Conservation (phyloP, 148 eudicot genomes). For the Spergularia bocconei region DNA sequence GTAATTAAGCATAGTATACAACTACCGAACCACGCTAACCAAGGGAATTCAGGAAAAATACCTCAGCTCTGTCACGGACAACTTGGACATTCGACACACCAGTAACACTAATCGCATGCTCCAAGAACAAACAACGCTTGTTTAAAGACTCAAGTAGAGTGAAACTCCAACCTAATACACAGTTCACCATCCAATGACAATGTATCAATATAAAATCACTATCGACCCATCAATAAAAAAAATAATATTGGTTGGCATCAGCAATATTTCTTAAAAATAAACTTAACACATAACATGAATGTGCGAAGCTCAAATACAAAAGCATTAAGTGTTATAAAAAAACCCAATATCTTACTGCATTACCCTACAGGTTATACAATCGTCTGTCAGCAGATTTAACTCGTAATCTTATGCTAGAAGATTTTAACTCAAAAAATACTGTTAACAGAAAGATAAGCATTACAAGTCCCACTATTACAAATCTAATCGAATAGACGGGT, state of each 20-base stretch:
- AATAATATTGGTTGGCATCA: neutral
- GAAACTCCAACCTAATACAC: constrained; percentile 63
- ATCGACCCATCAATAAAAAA: neutral
- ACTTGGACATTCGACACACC: constrained; percentile 72
- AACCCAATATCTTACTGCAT: neutral
- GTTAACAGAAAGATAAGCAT: neutral
- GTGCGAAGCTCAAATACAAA: neutral
- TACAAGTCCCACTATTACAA: no score
- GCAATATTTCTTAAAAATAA: constrained; percentile 1
- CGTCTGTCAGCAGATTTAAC: no score
- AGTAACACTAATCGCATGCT: constrained; percentile 55
- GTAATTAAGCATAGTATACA: neutral
- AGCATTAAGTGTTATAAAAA: neutral
- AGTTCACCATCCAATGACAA: neutral
- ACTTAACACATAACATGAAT: neutral
- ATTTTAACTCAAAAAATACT: neutral
- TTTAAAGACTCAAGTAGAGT: constrained; percentile 81
- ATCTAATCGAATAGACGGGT: neutral
- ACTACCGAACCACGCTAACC: neutral
- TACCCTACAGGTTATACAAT: no score
- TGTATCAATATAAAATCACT: neutral
- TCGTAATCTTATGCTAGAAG: neutral
- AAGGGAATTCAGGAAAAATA: constrained; percentile 20
- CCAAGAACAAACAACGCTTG: constrained; percentile 86
- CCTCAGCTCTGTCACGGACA: constrained; percentile 93